Evolutionary conservation across 2,329 filamentous ascomycete species (phyloP).

Genomic region (Dactylellina leptospora): DNA sequence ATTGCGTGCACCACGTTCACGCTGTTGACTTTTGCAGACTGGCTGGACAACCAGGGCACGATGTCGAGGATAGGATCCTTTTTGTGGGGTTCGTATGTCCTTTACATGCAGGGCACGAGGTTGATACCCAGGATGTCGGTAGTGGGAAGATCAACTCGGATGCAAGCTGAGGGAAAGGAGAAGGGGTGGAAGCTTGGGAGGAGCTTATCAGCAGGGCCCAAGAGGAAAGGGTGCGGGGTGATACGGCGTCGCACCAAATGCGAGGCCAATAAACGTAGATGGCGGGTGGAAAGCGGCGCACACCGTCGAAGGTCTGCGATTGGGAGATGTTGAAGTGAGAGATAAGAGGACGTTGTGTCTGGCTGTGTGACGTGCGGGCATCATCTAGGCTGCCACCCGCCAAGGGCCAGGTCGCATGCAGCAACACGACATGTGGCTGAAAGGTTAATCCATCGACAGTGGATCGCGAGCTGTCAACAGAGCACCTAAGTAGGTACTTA

Average conservation of each 20-base stretch:
- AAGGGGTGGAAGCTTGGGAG: background rate
- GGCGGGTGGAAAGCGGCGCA: slow-evolving; percentile 37
- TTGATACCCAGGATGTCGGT: background rate
- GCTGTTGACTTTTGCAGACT: slow-evolving; percentile 43
- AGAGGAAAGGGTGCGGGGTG: background rate
- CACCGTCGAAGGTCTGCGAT: slow-evolving; percentile 6
- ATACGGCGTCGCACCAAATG: background rate
- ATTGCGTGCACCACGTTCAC: slow-evolving; percentile 42
- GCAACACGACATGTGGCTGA: background rate
- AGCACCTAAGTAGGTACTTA: too few relatives aligned
- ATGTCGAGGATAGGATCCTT: slow-evolving; percentile 35
- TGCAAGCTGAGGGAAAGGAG: background rate
- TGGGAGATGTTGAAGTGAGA: too few relatives aligned
- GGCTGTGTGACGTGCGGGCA: too few relatives aligned
- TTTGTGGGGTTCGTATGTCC: slow-evolving; percentile 42
- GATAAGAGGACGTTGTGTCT: too few relatives aligned
- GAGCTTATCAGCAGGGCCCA: background rate
- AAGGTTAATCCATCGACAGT: too few relatives aligned
- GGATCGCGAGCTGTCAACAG: too few relatives aligned
- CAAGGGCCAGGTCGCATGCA: background rate
- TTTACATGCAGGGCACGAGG: slow-evolving; percentile 24
- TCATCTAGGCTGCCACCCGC: slow-evolving; percentile 4
- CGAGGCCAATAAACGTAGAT: background rate
- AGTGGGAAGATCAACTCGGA: background rate
- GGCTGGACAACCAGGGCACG: slow-evolving; percentile 39